These are phyloP conservation scores for Zanthoxylum bungeanum DNA, from an alignment of 345 rosid species.

Conservation along the genomic window DNA sequence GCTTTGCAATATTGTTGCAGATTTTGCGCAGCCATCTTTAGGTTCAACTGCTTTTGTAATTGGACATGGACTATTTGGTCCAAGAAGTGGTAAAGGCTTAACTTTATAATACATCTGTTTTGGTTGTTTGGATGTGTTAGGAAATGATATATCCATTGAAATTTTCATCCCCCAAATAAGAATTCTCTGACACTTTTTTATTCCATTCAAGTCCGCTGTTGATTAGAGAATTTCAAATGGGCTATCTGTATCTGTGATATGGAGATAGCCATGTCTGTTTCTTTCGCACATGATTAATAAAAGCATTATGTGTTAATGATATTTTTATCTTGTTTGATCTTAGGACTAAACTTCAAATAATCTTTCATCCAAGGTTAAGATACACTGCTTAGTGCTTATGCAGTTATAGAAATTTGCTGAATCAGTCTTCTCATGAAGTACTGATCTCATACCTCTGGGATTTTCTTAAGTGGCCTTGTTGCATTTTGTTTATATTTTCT, in stretches of 20 bases:
- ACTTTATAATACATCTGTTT: slow-evolving; percentile 10
- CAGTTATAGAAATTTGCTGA: no score
- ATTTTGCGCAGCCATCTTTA: slow-evolving; percentile 48
- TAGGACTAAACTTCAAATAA: background rate
- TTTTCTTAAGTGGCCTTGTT: no score
- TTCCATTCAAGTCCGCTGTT: background rate
- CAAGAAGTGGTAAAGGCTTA: slow-evolving; percentile 66
- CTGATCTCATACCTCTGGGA: no score
- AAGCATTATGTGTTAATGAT: background rate
- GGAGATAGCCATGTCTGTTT: background rate
- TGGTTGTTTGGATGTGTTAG: slow-evolving; percentile 1
- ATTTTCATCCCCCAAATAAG: background rate
- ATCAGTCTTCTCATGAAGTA: no score
- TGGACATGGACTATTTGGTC: slow-evolving; percentile 90
- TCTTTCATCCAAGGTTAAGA: no score
- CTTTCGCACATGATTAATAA: background rate
- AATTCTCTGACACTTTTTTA: background rate
- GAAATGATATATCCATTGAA: background rate
- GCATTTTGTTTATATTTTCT: no score
- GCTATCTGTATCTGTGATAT: background rate
- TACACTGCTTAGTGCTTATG: no score
- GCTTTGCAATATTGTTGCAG: slow-evolving; percentile 50
- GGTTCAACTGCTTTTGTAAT: slow-evolving; percentile 75
- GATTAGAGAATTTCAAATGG: background rate
- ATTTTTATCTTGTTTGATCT: background rate